A percentile compares a stretch with the other conserved stretches of the same genome.
Evolutionary conservation across 257 asterid genomes (phyloP).

Genomic region (Penstemon eatonii): DNA sequence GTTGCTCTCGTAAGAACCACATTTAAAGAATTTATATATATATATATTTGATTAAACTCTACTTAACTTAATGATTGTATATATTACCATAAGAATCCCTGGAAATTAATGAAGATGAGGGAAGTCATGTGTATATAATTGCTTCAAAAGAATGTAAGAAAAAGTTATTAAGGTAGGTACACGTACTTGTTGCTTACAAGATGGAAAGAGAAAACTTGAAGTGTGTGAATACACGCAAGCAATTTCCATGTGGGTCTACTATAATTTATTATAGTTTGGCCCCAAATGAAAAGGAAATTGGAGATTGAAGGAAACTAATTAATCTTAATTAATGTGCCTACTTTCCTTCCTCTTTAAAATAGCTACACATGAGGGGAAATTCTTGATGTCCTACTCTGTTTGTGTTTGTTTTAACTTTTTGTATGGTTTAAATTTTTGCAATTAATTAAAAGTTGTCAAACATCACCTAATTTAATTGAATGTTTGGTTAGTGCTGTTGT

Average conservation of each 20-base stretch:
- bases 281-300: conserved; percentile 10
- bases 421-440: too few relatives aligned
- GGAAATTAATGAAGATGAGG: not conserved
- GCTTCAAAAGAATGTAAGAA: not conserved
- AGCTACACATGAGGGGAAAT: not conserved
- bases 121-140: not conserved
- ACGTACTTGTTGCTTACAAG: conserved; percentile 23
- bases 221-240: conserved; percentile 24
- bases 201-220: conserved; percentile 11
- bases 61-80: not conserved
- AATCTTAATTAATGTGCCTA: not conserved
- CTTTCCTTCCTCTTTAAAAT: conserved; percentile 21
- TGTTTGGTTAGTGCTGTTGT: too few relatives aligned
- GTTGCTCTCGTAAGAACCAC: not conserved
- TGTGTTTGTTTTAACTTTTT: not conserved
- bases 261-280: conserved; percentile 10
- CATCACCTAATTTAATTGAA: too few relatives aligned
- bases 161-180: not conserved
- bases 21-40: conserved; percentile 5
- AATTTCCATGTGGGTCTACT: conserved; percentile 27
- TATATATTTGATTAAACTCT: not conserved
- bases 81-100: not conserved
- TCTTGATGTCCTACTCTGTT: not conserved
- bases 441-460: too few relatives aligned
- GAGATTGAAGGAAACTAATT: conserved; percentile 3